Percentiles rank a stretch among this genome's conserved stretches.
Conservation (phyloP, 352 stramenopile species). For the Globisporangium middletonii region DNA sequence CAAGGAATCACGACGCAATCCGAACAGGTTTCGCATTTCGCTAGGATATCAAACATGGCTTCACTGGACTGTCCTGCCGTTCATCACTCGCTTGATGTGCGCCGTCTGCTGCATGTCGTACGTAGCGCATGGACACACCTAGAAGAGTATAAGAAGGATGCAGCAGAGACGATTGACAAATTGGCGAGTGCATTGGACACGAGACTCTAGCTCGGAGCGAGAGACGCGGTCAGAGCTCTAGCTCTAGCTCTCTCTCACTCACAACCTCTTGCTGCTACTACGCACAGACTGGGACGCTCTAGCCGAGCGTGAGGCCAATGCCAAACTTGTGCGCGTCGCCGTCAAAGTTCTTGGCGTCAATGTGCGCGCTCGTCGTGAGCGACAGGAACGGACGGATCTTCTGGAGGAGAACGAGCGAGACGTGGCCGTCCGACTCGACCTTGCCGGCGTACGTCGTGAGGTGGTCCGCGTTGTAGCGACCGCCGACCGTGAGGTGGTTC, state of each 20-base stretch:
- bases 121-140: no score
- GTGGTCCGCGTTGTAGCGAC: constrained; percentile 76
- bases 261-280: background rate
- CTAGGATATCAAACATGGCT: no score
- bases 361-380: constrained; percentile 80
- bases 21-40: no score
- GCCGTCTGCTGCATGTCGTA: no score
- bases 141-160: no score
- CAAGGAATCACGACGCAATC: no score
- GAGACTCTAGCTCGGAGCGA: no score
- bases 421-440: constrained; percentile 82
- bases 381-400: constrained; percentile 84
- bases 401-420: constrained; percentile 80
- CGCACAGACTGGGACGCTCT: constrained; percentile 10
- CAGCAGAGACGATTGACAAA: no score
- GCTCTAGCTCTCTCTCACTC: no score
- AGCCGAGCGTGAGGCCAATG: constrained; percentile 83
- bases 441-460: constrained; percentile 82
- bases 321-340: constrained; percentile 89
- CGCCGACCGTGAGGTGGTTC: constrained; percentile 77
- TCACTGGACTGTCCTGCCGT: no score
- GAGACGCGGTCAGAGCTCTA: background rate
- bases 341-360: constrained; percentile 90
- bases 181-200: no score
- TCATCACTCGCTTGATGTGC: no score